phyloP scores from a whole-genome alignment of 306 rosid genomes.

The Quercus parvula region DNA sequence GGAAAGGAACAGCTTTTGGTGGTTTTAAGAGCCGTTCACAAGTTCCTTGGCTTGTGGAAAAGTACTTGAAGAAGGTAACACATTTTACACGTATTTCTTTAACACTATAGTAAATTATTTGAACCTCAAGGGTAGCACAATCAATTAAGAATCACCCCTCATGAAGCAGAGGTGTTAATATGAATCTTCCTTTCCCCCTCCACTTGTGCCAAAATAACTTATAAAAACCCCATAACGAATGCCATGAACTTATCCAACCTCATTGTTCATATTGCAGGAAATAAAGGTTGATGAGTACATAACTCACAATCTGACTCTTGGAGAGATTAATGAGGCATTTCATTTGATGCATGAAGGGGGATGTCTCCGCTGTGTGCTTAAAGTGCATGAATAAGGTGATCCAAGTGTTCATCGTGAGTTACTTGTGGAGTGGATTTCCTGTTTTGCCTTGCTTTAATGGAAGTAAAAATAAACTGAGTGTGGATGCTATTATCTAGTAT shows the following conservation, averaged over 20 bases:
- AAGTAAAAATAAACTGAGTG: not conserved
- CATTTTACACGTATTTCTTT: not conserved
- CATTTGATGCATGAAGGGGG: conserved; percentile 86
- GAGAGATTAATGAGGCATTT: conserved; percentile 86
- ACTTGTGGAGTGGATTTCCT: conserved; percentile 6
- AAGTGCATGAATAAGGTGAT: conserved; percentile 33
- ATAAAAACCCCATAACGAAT: too few relatives aligned
- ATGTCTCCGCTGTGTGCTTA: conserved; percentile 92
- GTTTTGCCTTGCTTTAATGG: conserved; percentile 4
- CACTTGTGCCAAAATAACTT: too few relatives aligned
- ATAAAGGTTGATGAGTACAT: conserved; percentile 95
- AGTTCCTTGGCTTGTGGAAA: conserved; percentile 94
- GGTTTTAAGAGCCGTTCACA: conserved; percentile 96
- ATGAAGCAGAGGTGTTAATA: too few relatives aligned
- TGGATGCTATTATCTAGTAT: not conserved
- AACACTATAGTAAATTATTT: not conserved
- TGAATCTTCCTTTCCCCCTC: too few relatives aligned
- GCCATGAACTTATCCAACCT: not conserved
- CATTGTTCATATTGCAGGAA: conserved; percentile 59
- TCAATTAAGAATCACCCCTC: too few relatives aligned
- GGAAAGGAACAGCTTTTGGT: conserved; percentile 99
- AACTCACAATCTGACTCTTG: conserved; percentile 73
- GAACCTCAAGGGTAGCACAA: too few relatives aligned
- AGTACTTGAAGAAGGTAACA: conserved; percentile 88
- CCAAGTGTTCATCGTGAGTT: not conserved